A percentile compares a stretch with the other conserved stretches of the same genome.
Conservation (phyloP, 495 filamentous ascomycete genomes). For the Xylaria bambusicola region DNA sequence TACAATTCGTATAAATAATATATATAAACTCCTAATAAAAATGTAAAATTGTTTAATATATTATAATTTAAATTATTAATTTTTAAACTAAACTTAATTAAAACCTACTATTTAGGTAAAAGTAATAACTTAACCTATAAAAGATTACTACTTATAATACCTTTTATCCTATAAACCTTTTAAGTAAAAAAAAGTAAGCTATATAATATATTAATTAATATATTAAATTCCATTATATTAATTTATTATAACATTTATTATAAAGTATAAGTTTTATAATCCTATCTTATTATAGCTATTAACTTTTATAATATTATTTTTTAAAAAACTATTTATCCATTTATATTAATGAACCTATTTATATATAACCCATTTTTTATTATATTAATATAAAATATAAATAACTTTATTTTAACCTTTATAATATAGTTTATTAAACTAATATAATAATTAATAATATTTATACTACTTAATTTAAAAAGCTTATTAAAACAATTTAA, state of each 20-base stretch:
- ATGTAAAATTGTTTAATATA: neutral
- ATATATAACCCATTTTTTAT: conserved; percentile 5
- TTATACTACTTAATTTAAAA: neutral
- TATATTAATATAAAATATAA: neutral
- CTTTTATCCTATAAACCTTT: neutral
- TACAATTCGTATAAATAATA: conserved; percentile 1
- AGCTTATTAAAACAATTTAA: neutral
- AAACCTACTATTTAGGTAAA: neutral
- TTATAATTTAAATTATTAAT: neutral
- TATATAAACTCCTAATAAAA: neutral
- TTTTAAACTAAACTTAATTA: neutral
- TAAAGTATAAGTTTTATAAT: neutral
- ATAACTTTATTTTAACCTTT: neutral
- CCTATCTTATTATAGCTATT: neutral
- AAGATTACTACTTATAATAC: neutral
- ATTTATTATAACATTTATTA: neutral
- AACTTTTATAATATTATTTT: neutral
- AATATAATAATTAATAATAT: neutral
- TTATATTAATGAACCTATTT: neutral
- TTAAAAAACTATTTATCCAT: neutral
- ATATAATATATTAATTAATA: neutral
- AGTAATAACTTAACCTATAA: neutral
- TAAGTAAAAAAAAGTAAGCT: neutral
- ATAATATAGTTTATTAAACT: conserved; percentile 3
- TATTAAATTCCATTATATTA: neutral